Base-by-base conservation (phyloP, 2,329 filamentous ascomycete species). In the Claviceps sp. region DNA sequence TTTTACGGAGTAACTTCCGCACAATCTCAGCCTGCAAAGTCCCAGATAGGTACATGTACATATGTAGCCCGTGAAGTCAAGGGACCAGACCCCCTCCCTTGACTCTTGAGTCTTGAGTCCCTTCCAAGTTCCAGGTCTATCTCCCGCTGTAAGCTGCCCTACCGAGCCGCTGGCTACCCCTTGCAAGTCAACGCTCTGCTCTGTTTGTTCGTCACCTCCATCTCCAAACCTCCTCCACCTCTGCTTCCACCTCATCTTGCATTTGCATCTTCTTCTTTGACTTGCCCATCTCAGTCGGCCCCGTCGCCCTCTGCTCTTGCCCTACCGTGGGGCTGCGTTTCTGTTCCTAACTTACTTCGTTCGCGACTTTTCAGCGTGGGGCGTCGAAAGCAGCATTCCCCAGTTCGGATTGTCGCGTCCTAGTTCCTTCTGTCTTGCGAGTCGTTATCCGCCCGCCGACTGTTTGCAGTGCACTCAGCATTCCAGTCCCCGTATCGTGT, bases 391-490 rank as follows among this genome's bases (percentile, higher is more conserved):
- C 41, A 50, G 13, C 30, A 7, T 8, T 36, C 5, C 20, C 49
- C 44, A 24, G 24, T 43, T 52, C 48, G 22, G 30, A 38, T 50
- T 46, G 30, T 20, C 34, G 41, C 45, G 47, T 54, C 41, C 44
- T 34, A 34, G 30, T 34, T 34, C 38, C 36, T 43, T 44, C n/a
- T 18, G 22, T 43, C 47, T 43, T 20, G 41, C 30, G 24, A 24
- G 24, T 24, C 24, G 24, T 52, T 49, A 34, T 45, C 16, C 5
- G 51, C 46, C 46, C 13, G 51, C 42, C 46, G 47, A 43, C 54
- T 54, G 51, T 53, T 54, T 55, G 49, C 55, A 51, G 54, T 42
- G 37, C 53, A 41, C 34, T 37, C 50, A 56, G 49, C 55, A 57
- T 58, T 58, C 56, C 56, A 54, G 56, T 49, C 48, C 20, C 11